Conservation (phyloP, 73 alveolate genomes). For the Paramecium biaurelia region DNA sequence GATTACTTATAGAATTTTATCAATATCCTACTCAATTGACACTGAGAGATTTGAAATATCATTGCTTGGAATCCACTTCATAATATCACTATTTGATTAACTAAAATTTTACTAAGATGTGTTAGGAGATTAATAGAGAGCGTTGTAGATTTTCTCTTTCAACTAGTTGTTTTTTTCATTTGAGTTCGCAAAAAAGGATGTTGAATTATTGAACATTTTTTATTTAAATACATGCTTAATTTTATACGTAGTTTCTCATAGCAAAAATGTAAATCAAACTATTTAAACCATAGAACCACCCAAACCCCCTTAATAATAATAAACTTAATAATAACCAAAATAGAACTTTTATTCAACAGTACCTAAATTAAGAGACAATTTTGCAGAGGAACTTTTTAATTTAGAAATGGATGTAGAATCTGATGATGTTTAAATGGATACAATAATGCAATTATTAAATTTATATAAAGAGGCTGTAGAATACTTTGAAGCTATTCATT, state of each 20-base stretch:
- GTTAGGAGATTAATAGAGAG: neutral
- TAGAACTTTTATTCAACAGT: neutral
- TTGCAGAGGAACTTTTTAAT: slow-evolving; percentile 35
- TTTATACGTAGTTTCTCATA: slow-evolving; percentile 9
- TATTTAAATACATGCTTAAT: slow-evolving; percentile 10
- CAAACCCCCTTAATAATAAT: neutral
- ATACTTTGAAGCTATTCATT: slow-evolving; percentile 34
- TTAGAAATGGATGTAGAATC: slow-evolving; percentile 48
- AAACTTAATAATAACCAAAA: neutral
- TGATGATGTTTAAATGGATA: slow-evolving; percentile 34
- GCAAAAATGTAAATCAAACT: neutral
- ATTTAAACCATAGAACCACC: neutral
- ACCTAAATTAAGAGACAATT: neutral
- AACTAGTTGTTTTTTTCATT: slow-evolving; percentile 2
- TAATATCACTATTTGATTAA: neutral
- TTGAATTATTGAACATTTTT: neutral
- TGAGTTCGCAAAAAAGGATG: neutral
- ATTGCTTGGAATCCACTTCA: neutral
- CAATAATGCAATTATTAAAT: neutral
- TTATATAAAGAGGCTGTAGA: slow-evolving; percentile 45
- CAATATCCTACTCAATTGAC: neutral
- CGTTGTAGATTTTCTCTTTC: neutral
- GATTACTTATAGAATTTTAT: neutral
- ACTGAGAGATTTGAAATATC: neutral
- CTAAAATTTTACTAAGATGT: neutral